A percentile compares a stretch with the other conserved stretches of the same genome.
These are phyloP conservation scores for Mycena latifolia DNA, from an alignment of 768 basidiomycete species.

Conservation along the genomic window DNA sequence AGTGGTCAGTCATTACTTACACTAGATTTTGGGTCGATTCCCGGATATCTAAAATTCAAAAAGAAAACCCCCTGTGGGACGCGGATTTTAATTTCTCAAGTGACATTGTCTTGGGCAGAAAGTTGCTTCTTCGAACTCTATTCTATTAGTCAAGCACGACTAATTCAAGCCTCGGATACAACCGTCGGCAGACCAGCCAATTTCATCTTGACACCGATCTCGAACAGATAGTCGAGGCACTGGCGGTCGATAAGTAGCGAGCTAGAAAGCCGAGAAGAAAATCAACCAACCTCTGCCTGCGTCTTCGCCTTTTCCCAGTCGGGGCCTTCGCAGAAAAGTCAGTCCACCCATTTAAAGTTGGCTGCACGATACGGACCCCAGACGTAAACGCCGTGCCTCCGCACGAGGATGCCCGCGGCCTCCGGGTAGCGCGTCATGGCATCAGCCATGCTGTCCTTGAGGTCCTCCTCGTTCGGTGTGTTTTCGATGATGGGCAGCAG, in stretches of 20 bases:
- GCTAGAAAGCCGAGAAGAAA: background rate
- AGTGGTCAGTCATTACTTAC: too few species aligned
- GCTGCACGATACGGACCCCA: slow-evolving; percentile 69
- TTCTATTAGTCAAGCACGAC: too few species aligned
- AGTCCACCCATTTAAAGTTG: slow-evolving; percentile 17
- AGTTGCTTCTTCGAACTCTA: too few species aligned
- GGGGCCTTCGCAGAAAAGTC: slow-evolving; percentile 51
- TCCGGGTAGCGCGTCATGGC: slow-evolving; percentile 87
- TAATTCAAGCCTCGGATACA: too few species aligned
- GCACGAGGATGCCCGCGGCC: slow-evolving; percentile 81
- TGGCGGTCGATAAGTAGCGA: slow-evolving; percentile 43
- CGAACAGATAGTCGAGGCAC: slow-evolving; percentile 94
- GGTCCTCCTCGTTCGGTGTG: slow-evolving; percentile 90
- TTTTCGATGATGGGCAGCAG: slow-evolving; percentile 92
- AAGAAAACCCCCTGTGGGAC: too few species aligned
- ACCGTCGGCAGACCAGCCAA: slow-evolving; percentile 59
- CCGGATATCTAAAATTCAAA: too few species aligned
- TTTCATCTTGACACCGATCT: slow-evolving; percentile 89
- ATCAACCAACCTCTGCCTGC: slow-evolving; percentile 77
- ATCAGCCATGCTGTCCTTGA: slow-evolving; percentile 89
- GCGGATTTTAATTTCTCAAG: too few species aligned
- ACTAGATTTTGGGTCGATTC: too few species aligned
- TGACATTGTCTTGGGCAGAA: too few species aligned
- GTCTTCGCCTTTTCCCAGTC: slow-evolving; percentile 94
- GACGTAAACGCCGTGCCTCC: slow-evolving; percentile 86